Conservation (phyloP, 2,329 filamentous ascomycete species). For the Parafenestella ontariensis region DNA sequence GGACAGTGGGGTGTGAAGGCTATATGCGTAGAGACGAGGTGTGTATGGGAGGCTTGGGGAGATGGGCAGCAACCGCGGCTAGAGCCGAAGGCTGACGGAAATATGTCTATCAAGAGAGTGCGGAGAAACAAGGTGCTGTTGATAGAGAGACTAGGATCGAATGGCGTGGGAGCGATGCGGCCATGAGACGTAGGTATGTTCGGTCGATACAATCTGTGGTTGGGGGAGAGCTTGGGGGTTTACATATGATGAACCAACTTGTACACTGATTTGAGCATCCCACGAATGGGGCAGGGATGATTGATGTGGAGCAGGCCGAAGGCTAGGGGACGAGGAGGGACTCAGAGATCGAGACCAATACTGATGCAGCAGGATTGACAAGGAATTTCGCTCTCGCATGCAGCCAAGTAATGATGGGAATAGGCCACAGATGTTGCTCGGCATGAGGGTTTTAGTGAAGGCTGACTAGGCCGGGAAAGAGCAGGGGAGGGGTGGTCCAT, state of each 20-base stretch:
- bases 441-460: slow-evolving; percentile 42
- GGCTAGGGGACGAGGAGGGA: slow-evolving; percentile 37
- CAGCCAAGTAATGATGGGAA: slow-evolving; percentile 42
- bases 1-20: slow-evolving; percentile 25
- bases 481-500: slow-evolving; percentile 25
- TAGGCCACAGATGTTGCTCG: slow-evolving; percentile 33
- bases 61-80: slow-evolving; percentile 28
- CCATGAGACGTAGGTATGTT: slow-evolving; percentile 39
- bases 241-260: slow-evolving; percentile 42
- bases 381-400: slow-evolving; percentile 41
- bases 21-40: slow-evolving; percentile 24
- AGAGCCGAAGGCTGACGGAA: slow-evolving; percentile 32
- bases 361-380: slow-evolving; percentile 42
- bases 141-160: slow-evolving; percentile 21
- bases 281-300: slow-evolving; percentile 44
- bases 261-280: slow-evolving; percentile 35
- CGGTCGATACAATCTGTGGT: slow-evolving; percentile 29
- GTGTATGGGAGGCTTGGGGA: slow-evolving; percentile 26
- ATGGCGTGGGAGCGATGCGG: slow-evolving; percentile 41
- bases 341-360: slow-evolving; percentile 40
- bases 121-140: slow-evolving; percentile 24
- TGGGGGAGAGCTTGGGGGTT: slow-evolving; percentile 42
- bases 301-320: slow-evolving; percentile 38
- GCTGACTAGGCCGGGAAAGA: slow-evolving; percentile 29
- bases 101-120: slow-evolving; percentile 28